A percentile compares a stretch with the other conserved stretches of the same genome.
These are phyloP conservation scores for Pinus tabuliformis DNA, from an alignment of 75 land plant genomes.

Conservation along the genomic window DNA sequence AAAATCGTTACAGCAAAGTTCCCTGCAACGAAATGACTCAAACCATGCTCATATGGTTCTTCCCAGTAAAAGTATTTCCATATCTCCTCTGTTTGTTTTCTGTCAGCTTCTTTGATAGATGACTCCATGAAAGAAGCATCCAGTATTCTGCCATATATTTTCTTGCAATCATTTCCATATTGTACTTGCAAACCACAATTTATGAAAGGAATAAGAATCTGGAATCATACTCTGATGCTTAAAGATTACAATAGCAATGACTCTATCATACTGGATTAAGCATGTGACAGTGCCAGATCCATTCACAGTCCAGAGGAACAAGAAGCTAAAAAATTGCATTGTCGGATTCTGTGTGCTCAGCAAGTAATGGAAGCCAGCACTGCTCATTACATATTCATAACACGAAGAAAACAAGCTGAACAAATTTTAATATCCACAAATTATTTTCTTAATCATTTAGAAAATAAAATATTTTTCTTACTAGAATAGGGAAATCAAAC, in stretches of 20 bases:
- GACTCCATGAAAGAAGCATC: conserved; percentile 45
- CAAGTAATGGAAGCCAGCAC: conserved; percentile 89
- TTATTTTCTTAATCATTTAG: too few relatives aligned
- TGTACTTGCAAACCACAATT: conserved; percentile 37
- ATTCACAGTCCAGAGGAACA: conserved; percentile 94
- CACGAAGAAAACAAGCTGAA: too few relatives aligned
- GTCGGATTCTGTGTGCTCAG: conserved; percentile 36
- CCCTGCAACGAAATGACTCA: conserved; percentile 3
- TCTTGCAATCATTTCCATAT: conserved; percentile 73
- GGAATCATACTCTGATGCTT: background rate
- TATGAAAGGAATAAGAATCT: background rate
- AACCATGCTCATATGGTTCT: conserved; percentile 72
- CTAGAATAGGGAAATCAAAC: too few relatives aligned
- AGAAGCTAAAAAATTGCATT: conserved; percentile 40
- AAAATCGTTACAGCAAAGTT: conserved; percentile 1
- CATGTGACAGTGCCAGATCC: conserved; percentile 98
- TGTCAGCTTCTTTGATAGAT: conserved; percentile 26
- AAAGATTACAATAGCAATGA: background rate
- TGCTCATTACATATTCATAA: conserved; percentile 63
- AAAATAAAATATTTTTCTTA: too few relatives aligned
- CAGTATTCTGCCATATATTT: conserved; percentile 65
- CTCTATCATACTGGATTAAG: conserved; percentile 76
- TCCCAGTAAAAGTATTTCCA: conserved; percentile 58
- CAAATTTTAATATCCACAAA: too few relatives aligned
- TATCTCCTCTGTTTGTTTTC: conserved; percentile 31